These are phyloP conservation scores for Macrolepiota dolichaula DNA, from an alignment of 768 basidiomycete genomes.

Conservation along the genomic window DNA sequence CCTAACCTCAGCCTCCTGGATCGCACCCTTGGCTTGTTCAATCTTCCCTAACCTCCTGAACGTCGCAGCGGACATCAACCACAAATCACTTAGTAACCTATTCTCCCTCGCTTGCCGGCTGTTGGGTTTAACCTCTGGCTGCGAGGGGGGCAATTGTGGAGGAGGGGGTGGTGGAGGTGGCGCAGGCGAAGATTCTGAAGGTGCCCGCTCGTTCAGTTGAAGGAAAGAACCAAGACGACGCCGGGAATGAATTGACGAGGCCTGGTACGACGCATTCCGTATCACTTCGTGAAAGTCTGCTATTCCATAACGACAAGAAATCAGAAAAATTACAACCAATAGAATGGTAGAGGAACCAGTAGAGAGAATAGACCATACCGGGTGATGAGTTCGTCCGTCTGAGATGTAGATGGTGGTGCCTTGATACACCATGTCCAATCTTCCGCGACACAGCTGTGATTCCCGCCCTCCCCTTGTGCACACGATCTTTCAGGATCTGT, in stretches of 20 bases:
- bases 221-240: slow-evolving; percentile 51
- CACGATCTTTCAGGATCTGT: slow-evolving; percentile 68
- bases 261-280: slow-evolving; percentile 58
- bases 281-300: slow-evolving; percentile 70
- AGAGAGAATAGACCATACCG: slow-evolving; percentile 48
- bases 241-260: slow-evolving; percentile 84
- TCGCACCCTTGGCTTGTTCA: slow-evolving; percentile 86
- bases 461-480: slow-evolving; percentile 68
- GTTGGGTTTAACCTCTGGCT: slow-evolving; percentile 32
- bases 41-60: slow-evolving; percentile 87
- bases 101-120: slow-evolving; percentile 54
- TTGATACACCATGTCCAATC: slow-evolving; percentile 67
- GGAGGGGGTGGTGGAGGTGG: slow-evolving; percentile 31
- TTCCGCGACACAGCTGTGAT: slow-evolving; percentile 77
- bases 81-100: slow-evolving; percentile 76
- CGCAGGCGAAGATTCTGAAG: slow-evolving; percentile 38
- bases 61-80: slow-evolving; percentile 93
- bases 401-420: slow-evolving; percentile 40
- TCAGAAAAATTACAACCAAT: background rate
- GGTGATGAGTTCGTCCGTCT: slow-evolving; percentile 67
- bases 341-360: background rate
- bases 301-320: background rate
- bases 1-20: slow-evolving; percentile 90
- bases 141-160: slow-evolving; percentile 28
- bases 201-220: slow-evolving; percentile 31